These are phyloP conservation scores for Kluyveromyces sp. DNA, from an alignment of 1,139 yeast genomes.

Conservation along the genomic window DNA sequence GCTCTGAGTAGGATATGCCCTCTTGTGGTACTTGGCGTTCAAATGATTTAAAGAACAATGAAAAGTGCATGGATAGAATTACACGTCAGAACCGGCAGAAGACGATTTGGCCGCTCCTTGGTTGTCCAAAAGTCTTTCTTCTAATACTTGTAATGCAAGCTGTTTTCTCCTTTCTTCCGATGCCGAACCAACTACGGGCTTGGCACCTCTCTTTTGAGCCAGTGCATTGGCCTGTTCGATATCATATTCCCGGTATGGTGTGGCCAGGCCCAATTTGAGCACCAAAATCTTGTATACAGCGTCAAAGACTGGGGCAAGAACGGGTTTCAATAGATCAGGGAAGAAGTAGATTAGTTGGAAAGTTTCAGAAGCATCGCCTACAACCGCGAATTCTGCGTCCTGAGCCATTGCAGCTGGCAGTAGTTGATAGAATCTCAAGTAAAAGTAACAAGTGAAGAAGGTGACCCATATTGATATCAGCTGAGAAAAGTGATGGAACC, in stretches of 20 bases:
- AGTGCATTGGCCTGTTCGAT: slow-evolving; percentile 68
- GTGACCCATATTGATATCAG: slow-evolving; percentile 62
- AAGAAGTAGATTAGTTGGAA: slow-evolving; percentile 78
- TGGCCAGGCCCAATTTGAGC: slow-evolving; percentile 50
- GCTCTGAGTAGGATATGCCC: too few species aligned
- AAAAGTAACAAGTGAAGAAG: slow-evolving; percentile 64
- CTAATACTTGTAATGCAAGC: slow-evolving; percentile 75
- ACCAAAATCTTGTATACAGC: slow-evolving; percentile 44
- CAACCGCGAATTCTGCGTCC: slow-evolving; percentile 10
- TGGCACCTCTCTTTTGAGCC: slow-evolving; percentile 45
- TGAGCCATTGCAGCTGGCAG: slow-evolving; percentile 15
- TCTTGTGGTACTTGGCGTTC: too few species aligned
- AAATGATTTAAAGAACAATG: too few species aligned
- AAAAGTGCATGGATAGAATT: too few species aligned
- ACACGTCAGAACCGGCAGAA: background rate
- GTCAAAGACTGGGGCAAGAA: slow-evolving; percentile 49
- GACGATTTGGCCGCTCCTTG: background rate
- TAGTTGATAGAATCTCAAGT: slow-evolving; percentile 65
- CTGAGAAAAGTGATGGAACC: slow-evolving; percentile 44
- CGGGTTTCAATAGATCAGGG: slow-evolving; percentile 54
- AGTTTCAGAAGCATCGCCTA: slow-evolving; percentile 87
- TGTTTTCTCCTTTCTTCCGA: slow-evolving; percentile 83
- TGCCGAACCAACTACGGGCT: slow-evolving; percentile 37
- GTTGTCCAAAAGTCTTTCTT: slow-evolving; percentile 47
- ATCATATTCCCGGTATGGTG: slow-evolving; percentile 63